A percentile compares a stretch with the other conserved stretches of the same genome.
phyloP scores from a whole-genome alignment of 208 protist genomes.

The Crithidia expoeki region DNA sequence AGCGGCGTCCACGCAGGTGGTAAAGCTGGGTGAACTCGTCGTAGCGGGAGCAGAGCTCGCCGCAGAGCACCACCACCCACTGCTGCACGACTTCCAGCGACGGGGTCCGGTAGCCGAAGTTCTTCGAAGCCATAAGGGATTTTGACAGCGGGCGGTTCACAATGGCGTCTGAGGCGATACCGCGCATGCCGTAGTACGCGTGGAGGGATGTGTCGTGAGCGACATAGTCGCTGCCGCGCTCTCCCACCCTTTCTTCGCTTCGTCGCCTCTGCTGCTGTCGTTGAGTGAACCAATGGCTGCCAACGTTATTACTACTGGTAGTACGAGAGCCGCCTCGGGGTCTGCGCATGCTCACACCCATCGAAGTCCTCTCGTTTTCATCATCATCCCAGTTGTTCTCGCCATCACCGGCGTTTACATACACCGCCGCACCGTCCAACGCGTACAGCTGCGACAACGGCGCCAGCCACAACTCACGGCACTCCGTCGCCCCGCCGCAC shows the following conservation, averaged over 20 bases:
- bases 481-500: slow-evolving; percentile 44
- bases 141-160: slow-evolving; percentile 45
- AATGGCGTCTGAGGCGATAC: slow-evolving; percentile 51
- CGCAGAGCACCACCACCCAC: slow-evolving; percentile 66
- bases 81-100: slow-evolving; percentile 34
- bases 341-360: too few species aligned
- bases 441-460: slow-evolving; percentile 26
- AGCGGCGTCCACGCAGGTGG: slow-evolving; percentile 36
- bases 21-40: slow-evolving; percentile 46
- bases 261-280: too few species aligned
- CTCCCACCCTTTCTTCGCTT: too few species aligned
- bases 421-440: slow-evolving; percentile 5
- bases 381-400: too few species aligned
- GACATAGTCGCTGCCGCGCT: too few species aligned
- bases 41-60: slow-evolving; percentile 66
- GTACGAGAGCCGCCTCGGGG: too few species aligned
- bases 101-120: slow-evolving; percentile 41
- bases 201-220: slow-evolving; percentile 17
- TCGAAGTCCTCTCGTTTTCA: too few species aligned
- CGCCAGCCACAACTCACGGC: slow-evolving; percentile 63
- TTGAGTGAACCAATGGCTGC: too few species aligned
- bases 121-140: slow-evolving; percentile 71
- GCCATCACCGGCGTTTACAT: not conserved
- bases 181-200: slow-evolving; percentile 52
- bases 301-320: too few species aligned